phyloP scores from a whole-genome alignment of 2,329 filamentous ascomycete species.

The Onygena corvina region DNA sequence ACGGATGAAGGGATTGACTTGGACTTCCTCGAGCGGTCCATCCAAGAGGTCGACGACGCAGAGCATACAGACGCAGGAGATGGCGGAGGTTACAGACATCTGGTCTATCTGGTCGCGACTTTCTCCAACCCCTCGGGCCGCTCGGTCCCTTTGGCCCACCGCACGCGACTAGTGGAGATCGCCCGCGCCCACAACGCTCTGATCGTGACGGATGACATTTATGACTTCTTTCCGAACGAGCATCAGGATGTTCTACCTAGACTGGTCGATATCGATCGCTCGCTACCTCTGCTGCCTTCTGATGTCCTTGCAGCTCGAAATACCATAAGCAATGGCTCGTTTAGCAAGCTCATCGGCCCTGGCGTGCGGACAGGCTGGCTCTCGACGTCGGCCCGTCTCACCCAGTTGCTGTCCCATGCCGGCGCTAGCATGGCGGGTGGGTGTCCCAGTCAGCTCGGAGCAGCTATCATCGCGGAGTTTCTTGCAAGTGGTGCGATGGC shows the following conservation, averaged over 20 bases:
- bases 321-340: constrained; percentile 71
- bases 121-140: constrained; percentile 78
- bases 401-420: constrained; percentile 45
- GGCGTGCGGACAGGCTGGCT: no score
- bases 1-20: constrained; percentile 66
- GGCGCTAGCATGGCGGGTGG: constrained; percentile 48
- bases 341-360: no score
- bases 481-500: no score
- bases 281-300: constrained; percentile 47
- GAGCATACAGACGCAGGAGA: constrained; percentile 17
- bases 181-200: no score
- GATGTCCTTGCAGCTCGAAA: constrained; percentile 55
- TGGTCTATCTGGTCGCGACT: constrained; percentile 79
- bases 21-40: constrained; percentile 41
- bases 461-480: no score
- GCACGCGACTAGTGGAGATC: constrained; percentile 60
- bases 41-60: constrained; percentile 39
- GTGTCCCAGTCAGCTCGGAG: constrained; percentile 47
- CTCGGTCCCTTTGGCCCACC: constrained; percentile 59
- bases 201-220: no score
- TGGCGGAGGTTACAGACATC: constrained; percentile 39
- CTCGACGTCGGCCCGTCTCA: constrained; percentile 57
- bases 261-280: constrained; percentile 63
- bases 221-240: no score
- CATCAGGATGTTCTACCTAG: constrained; percentile 53